Evolutionary conservation across 805 yeast species (phyloP).

Genomic region (Hemisphaericaspora nanyangensis): DNA sequence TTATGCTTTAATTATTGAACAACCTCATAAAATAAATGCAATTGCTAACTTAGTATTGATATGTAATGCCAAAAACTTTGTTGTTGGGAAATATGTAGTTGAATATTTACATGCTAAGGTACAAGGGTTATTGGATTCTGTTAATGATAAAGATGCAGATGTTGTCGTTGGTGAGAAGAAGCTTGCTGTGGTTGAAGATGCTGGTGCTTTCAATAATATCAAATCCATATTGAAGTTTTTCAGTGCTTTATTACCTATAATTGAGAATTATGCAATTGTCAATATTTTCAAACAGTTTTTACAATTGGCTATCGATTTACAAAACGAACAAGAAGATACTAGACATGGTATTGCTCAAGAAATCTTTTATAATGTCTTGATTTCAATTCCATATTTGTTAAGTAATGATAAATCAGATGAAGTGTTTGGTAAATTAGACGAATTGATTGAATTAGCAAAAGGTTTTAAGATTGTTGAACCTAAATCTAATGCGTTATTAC

Average conservation of each 20-base stretch:
- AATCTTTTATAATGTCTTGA: slow-evolving; percentile 55
- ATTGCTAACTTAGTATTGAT: slow-evolving; percentile 63
- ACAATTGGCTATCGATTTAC: slow-evolving; percentile 53
- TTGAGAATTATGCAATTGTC: slow-evolving; percentile 40
- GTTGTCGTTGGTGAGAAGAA: slow-evolving; percentile 10
- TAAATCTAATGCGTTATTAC: slow-evolving; percentile 16
- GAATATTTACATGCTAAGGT: slow-evolving; percentile 65
- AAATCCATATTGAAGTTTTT: slow-evolving; percentile 71
- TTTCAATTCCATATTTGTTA: slow-evolving; percentile 63
- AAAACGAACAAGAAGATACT: slow-evolving; percentile 20
- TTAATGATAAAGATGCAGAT: slow-evolving; percentile 8
- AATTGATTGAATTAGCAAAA: slow-evolving; percentile 45
- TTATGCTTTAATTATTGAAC: slow-evolving; percentile 71
- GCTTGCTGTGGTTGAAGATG: slow-evolving; percentile 32
- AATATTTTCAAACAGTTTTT: slow-evolving; percentile 53
- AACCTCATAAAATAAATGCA: slow-evolving; percentile 85
- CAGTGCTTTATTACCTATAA: slow-evolving; percentile 60
- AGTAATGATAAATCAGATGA: slow-evolving; percentile 35
- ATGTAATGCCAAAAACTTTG: slow-evolving; percentile 58
- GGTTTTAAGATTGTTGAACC: slow-evolving; percentile 27
- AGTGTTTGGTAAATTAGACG: slow-evolving; percentile 28
- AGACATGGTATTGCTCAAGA: slow-evolving; percentile 67
- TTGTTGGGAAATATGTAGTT: slow-evolving; percentile 65
- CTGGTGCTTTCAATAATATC: slow-evolving; percentile 65
- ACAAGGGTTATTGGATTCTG: slow-evolving; percentile 48